A percentile compares a stretch with the other conserved stretches of the same genome.
Evolutionary conservation across 345 rosid species (phyloP).

Genomic region (Isatis tinctoria): DNA sequence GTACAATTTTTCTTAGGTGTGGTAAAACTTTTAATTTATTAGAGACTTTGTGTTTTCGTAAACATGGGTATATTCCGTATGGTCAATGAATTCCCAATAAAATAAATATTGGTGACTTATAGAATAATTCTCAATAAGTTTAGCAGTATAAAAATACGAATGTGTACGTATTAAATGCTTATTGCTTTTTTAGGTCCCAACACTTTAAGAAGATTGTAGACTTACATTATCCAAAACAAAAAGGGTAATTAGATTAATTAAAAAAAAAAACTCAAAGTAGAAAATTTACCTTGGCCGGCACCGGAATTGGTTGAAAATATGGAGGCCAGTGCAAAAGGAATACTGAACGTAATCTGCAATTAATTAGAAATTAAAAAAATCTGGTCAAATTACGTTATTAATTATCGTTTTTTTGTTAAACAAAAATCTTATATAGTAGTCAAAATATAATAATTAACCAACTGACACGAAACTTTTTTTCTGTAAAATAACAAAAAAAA

Average conservation of each 20-base stretch:
- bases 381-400: background rate
- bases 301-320: slow-evolving; percentile 52
- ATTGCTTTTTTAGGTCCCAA: slow-evolving; percentile 8
- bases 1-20: background rate
- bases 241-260: background rate
- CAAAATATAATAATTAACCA: background rate
- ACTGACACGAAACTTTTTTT: background rate
- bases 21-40: background rate
- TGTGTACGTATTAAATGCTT: slow-evolving; percentile 5
- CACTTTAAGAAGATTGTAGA: slow-evolving; percentile 20
- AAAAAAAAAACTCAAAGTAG: background rate
- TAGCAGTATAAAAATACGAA: slow-evolving; percentile 2
- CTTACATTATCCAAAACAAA: slow-evolving; percentile 27
- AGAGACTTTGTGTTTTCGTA: background rate
- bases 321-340: slow-evolving; percentile 93
- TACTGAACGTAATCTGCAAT: slow-evolving; percentile 67
- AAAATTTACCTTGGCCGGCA: slow-evolving; percentile 78
- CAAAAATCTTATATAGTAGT: background rate
- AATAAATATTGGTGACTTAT: background rate
- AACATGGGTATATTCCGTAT: slow-evolving; percentile 1
- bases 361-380: background rate
- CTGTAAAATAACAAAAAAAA: background rate
- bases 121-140: slow-evolving; percentile 20
- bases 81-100: background rate
- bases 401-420: background rate